Evolutionary conservation across 106 monocot genomes (phyloP).

Genomic region (Triglochin maritima): DNA sequence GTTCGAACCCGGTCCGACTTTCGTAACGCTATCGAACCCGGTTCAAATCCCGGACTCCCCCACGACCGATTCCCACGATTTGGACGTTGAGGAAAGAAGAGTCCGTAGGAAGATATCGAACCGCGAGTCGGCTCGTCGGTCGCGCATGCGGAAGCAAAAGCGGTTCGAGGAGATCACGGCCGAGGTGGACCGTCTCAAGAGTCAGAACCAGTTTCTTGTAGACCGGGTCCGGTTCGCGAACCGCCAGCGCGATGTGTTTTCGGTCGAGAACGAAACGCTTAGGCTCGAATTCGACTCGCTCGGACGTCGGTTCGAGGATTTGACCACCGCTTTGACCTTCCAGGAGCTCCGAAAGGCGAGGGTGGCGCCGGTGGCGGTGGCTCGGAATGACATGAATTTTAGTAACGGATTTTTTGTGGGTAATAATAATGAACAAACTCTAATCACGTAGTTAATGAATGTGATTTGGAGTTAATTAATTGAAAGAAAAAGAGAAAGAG

Average conservation of each 20-base stretch:
- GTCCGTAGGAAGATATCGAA: slow-evolving; percentile 14
- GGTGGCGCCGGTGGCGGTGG: background rate
- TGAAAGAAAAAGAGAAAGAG: too few relatives aligned
- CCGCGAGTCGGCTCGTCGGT: slow-evolving; percentile 17
- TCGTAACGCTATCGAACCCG: background rate
- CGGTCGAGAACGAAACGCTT: slow-evolving; percentile 4
- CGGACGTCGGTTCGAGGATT: background rate
- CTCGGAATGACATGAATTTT: background rate
- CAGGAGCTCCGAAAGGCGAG: background rate
- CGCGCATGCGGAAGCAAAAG: slow-evolving; percentile 14
- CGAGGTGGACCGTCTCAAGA: slow-evolving; percentile 2
- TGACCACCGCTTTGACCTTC: background rate
- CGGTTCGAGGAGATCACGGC: background rate
- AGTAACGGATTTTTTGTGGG: background rate
- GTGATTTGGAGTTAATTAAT: background rate
- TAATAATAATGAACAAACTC: background rate
- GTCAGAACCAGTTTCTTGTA: slow-evolving; percentile 4
- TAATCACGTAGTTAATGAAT: background rate
- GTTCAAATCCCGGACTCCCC: background rate
- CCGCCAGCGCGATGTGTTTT: background rate
- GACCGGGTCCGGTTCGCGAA: background rate
- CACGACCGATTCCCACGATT: background rate
- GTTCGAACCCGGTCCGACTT: slow-evolving; percentile 4
- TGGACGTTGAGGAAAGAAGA: slow-evolving; percentile 2
- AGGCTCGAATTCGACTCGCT: slow-evolving; percentile 3